phyloP scores from a whole-genome alignment of 2,329 filamentous ascomycete species.

The Sclerotinia glacialis region DNA sequence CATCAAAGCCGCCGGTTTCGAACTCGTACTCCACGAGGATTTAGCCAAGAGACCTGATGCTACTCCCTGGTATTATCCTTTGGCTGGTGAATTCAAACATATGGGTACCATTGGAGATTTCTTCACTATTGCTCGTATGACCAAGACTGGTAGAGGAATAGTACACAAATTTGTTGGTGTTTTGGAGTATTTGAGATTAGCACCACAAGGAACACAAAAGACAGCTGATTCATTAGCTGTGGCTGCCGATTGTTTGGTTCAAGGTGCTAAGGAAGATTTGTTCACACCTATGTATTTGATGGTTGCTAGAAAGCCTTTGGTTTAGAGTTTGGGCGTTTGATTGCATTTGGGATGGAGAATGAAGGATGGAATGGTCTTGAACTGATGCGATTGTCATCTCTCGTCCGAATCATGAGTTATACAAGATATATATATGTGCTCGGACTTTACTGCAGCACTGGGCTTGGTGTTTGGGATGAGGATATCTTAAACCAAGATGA shows the following conservation, averaged over 20 bases:
- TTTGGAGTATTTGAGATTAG: conserved; percentile 71
- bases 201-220: conserved; percentile 84
- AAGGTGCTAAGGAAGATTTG: conserved; percentile 79
- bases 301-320: conserved; percentile 77
- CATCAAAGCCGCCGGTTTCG: conserved; percentile 84
- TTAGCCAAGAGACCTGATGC: conserved; percentile 72
- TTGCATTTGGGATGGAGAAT: not conserved
- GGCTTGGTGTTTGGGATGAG: conserved; percentile 8
- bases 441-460: not conserved
- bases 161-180: conserved; percentile 74
- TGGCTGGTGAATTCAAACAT: conserved; percentile 81
- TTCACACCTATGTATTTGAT: conserved; percentile 99
- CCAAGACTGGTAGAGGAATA: conserved; percentile 71
- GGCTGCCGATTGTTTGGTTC: conserved; percentile 81
- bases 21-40: conserved; percentile 80
- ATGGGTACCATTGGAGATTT: conserved; percentile 76
- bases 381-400: not conserved
- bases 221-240: conserved; percentile 84
- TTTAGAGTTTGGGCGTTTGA: conserved; percentile 10
- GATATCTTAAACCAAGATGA: not conserved
- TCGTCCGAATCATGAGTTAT: not conserved
- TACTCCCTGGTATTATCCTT: conserved; percentile 90
- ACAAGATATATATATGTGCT: conserved; percentile 6
- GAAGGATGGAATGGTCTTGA: not conserved
- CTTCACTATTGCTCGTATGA: conserved; percentile 85